A percentile compares a stretch with the other conserved stretches of the same genome.
Evolutionary conservation across 2,329 filamentous ascomycete genomes (phyloP).

Genomic region (Phialophora macrospora): DNA sequence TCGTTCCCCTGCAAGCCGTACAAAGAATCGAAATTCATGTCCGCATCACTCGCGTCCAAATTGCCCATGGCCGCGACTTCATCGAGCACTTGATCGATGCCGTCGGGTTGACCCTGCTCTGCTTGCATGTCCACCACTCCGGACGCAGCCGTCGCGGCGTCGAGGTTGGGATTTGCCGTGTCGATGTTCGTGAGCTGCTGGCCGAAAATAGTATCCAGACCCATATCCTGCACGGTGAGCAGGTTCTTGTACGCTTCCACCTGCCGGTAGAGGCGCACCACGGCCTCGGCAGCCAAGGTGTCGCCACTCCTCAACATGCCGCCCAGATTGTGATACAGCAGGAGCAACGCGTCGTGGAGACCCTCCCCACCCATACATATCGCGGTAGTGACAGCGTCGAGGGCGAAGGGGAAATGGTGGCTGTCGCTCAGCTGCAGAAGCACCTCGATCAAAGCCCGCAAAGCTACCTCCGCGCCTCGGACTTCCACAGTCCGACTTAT

Average conservation of each 20-base stretch:
- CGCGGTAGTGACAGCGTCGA: slow-evolving; percentile 52
- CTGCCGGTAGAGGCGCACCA: slow-evolving; percentile 53
- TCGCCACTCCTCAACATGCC: slow-evolving; percentile 50
- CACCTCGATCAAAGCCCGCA: slow-evolving; percentile 49
- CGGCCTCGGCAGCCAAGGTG: slow-evolving; percentile 50
- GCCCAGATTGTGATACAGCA: slow-evolving; percentile 48
- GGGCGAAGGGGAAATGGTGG: slow-evolving; percentile 48
- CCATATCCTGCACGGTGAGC: slow-evolving; percentile 33
- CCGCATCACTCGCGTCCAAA: slow-evolving; percentile 32
- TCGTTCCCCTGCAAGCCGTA: slow-evolving; percentile 31
- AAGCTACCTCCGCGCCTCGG: slow-evolving; percentile 48
- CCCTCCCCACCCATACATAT: slow-evolving; percentile 50
- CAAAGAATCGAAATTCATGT: slow-evolving; percentile 35
- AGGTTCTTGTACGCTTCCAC: slow-evolving; percentile 48
- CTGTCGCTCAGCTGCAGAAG: slow-evolving; percentile 50
- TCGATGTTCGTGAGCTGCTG: slow-evolving; percentile 49
- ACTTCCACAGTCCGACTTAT: slow-evolving; percentile 45
- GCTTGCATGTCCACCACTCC: slow-evolving; percentile 24
- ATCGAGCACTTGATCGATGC: slow-evolving; percentile 39
- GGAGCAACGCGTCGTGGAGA: slow-evolving; percentile 49
- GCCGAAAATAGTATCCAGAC: slow-evolving; percentile 31
- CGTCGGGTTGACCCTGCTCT: slow-evolving; percentile 30
- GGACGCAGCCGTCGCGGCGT: slow-evolving; percentile 32
- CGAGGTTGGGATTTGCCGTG: slow-evolving; percentile 51
- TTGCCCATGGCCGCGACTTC: slow-evolving; percentile 37